Evolutionary conservation across 805 yeast species (phyloP).

Genomic region (Hanseniaspora pseudoguilliermondii): DNA sequence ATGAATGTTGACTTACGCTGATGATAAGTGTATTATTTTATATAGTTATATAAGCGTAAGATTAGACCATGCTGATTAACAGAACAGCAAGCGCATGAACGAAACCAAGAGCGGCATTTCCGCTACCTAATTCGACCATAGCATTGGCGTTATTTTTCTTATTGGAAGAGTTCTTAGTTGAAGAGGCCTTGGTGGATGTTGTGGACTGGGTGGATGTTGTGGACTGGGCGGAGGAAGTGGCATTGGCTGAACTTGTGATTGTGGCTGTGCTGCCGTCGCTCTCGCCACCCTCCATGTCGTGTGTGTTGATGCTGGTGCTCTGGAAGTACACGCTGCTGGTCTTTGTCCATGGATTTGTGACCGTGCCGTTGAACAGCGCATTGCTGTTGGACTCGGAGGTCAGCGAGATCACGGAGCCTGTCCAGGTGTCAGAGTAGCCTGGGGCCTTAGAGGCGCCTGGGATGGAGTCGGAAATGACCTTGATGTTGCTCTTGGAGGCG

Average conservation of each 20-base stretch:
- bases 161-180: not conserved
- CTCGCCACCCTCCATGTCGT: not conserved
- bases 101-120: not conserved
- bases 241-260: not conserved
- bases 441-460: slow-evolving; percentile 40
- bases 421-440: slow-evolving; percentile 30
- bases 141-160: not conserved
- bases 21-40: not conserved
- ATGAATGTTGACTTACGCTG: not conserved
- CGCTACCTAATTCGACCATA: not conserved
- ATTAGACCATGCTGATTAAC: not conserved
- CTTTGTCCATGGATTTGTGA: slow-evolving; percentile 12
- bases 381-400: slow-evolving; percentile 20
- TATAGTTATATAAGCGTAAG: not conserved
- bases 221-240: not conserved
- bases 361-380: slow-evolving; percentile 18
- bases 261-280: not conserved
- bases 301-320: slow-evolving; percentile 6
- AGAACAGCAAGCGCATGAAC: not conserved
- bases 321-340: slow-evolving; percentile 10
- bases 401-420: not conserved
- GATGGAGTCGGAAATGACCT: slow-evolving; percentile 31
- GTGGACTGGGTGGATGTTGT: not conserved
- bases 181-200: not conserved
- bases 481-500: slow-evolving; percentile 32